These are phyloP conservation scores for Scutellaria galericulata DNA, from an alignment of 257 asterid species.

Conservation along the genomic window DNA sequence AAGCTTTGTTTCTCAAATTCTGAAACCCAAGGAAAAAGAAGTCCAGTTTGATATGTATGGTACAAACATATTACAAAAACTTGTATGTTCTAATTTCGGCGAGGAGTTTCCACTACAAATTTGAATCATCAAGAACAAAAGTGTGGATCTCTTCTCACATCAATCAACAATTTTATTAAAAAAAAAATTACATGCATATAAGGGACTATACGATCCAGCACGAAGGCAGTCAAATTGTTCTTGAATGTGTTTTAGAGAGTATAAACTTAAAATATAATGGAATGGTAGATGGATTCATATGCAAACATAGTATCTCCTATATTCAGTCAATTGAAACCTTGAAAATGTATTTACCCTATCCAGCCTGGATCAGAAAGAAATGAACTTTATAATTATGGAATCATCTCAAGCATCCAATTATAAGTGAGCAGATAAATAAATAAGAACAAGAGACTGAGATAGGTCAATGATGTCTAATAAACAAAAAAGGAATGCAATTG, in stretches of 20 bases:
- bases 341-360: too few relatives aligned
- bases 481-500: conserved; percentile 27
- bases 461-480: conserved; percentile 25
- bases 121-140: conserved; percentile 8
- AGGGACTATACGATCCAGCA: neutral
- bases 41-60: conserved; percentile 2
- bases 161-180: neutral
- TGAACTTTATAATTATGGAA: too few relatives aligned
- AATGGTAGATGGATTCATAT: neutral
- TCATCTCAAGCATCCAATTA: too few relatives aligned
- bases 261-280: neutral
- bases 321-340: too few relatives aligned
- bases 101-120: neutral
- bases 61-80: conserved; percentile 24
- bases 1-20: neutral
- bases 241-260: conserved; percentile 5
- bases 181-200: neutral
- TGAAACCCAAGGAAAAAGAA: conserved; percentile 11
- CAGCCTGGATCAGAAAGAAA: too few relatives aligned
- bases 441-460: conserved; percentile 10
- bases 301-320: neutral
- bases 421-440: too few relatives aligned
- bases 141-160: neutral
- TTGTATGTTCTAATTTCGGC: conserved; percentile 2
- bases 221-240: neutral